Base-by-base conservation (phyloP, 345 rosid species). In the Bruguiera sexangula region DNA sequence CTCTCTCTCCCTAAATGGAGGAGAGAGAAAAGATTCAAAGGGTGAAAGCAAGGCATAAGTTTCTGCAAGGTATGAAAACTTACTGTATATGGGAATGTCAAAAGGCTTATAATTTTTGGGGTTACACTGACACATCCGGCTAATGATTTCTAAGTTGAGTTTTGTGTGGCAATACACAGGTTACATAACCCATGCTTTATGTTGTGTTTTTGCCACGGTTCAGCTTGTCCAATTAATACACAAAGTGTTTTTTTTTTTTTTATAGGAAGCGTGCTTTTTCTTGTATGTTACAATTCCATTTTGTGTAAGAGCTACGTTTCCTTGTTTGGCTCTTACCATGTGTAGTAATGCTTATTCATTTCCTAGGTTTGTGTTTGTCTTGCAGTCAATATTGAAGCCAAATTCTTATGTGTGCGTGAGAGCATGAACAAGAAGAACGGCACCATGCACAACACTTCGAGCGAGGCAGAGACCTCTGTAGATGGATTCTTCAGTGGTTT, bases 31-130 rank as follows among this genome's bases (percentile, higher is more conserved):
- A 71, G 64, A 70, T 73, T 67, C n/a, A 69, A 67, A 69, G 77
- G 78, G 70, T 78, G 85, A 81, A 82, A 73, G 13, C 70, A 7
- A 87, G 71, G 54, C 84, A 21, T 27, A 62, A 61, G 69, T 63
- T 66, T 69, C 77, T 73, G 50, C 87, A 71, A 79, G 87, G 92
- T 85, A 76, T 67, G 72, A 16, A n/a, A 55, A 8, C 29, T 36
- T 51, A 8, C 15, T 31, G 5, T 27, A 48, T 11, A 59, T 48
- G 53, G 60, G 27, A 73, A 46, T 58, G 59, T 70, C 74, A 66
- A 67, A 62, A 37, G n/a, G 32, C 52, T 19, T 58, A 21, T 31
- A 7, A 30, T 13, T 68, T 27, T 21, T 22, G 22, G 15, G 20
- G 13, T 8, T 50, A 60, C 39, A 56, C 26, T 11, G 18, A 43